These are phyloP conservation scores for Coriolopsis trogii DNA, from an alignment of 1,284 basidiomycete genomes.

Conservation along the genomic window DNA sequence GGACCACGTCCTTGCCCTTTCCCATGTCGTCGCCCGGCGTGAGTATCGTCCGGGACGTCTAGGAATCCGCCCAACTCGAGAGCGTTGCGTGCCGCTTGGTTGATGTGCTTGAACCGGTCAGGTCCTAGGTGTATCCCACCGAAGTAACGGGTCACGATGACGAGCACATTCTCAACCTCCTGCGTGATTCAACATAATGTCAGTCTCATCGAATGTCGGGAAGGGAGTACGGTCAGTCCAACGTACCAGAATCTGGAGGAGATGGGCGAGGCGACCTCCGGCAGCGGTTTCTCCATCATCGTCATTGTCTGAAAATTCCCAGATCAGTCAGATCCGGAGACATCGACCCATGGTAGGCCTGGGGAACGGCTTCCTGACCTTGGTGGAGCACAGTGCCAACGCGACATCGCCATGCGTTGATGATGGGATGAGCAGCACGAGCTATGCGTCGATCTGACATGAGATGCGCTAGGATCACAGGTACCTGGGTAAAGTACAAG, in stretches of 20 bases:
- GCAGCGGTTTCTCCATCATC: conserved; percentile 94
- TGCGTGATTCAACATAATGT: conserved; percentile 31
- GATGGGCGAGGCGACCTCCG: conserved; percentile 83
- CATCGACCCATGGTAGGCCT: not conserved
- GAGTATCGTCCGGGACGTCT: conserved; percentile 38
- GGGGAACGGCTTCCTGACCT: conserved; percentile 46
- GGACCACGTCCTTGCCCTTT: conserved; percentile 9
- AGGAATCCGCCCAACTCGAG: conserved; percentile 83
- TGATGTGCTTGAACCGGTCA: conserved; percentile 92
- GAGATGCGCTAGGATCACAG: conserved; percentile 71
- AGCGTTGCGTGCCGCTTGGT: conserved; percentile 86
- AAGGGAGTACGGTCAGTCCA: not conserved
- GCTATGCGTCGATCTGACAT: conserved; percentile 75
- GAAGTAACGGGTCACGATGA: conserved; percentile 83
- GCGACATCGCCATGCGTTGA: conserved; percentile 86
- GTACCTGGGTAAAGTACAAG: no score
- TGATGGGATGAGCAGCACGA: conserved; percentile 85
- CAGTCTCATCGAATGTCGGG: not conserved
- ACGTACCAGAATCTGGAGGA: conserved; percentile 84
- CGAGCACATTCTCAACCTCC: conserved; percentile 82
- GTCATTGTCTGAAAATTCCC: conserved; percentile 96
- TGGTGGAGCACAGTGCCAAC: conserved; percentile 70
- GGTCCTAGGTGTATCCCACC: conserved; percentile 84
- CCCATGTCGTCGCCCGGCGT: conserved; percentile 11
- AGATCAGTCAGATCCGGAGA: no score